A percentile compares a stretch with the other conserved stretches of the same genome.
Evolutionary conservation across 768 basidiomycete species (phyloP).

Genomic region (Phanerochaete sordida): DNA sequence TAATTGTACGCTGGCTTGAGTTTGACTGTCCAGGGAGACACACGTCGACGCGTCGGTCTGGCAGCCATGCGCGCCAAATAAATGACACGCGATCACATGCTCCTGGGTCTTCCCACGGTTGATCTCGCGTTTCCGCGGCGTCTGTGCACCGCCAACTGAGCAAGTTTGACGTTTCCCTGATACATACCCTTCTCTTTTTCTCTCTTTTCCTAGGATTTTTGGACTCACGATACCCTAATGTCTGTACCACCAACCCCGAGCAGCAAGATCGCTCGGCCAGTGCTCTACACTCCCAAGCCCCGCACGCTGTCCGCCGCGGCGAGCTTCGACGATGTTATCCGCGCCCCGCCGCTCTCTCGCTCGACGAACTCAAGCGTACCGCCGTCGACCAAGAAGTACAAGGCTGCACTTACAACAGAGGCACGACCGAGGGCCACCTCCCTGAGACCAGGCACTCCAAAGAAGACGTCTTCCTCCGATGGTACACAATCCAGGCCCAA

Average conservation of each 20-base stretch:
- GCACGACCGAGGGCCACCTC: constrained; percentile 23
- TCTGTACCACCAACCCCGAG: constrained; percentile 20
- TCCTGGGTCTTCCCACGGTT: constrained; percentile 9
- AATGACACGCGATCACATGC: constrained; percentile 11
- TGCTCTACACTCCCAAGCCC: constrained; percentile 57
- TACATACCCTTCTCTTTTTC: neutral
- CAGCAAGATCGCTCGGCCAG: constrained; percentile 36
- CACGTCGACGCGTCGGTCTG: too few species aligned
- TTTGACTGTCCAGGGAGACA: too few species aligned
- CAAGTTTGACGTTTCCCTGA: neutral
- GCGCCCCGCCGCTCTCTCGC: constrained; percentile 31
- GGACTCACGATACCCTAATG: constrained; percentile 1
- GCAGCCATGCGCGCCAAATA: neutral
- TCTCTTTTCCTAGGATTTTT: neutral
- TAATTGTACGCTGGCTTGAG: too few species aligned
- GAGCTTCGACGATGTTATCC: constrained; percentile 24
- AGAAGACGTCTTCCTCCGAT: constrained; percentile 31
- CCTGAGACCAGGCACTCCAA: constrained; percentile 35
- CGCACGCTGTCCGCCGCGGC: constrained; percentile 33
- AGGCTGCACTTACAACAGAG: constrained; percentile 53
- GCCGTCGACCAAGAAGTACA: constrained; percentile 60
- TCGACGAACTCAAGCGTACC: constrained; percentile 31
- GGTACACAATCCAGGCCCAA: constrained; percentile 23
- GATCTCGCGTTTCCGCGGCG: neutral
- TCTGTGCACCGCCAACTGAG: neutral